Evolutionary conservation across 345 rosid genomes (phyloP).

Genomic region (Excoecaria cochinchinensis): DNA sequence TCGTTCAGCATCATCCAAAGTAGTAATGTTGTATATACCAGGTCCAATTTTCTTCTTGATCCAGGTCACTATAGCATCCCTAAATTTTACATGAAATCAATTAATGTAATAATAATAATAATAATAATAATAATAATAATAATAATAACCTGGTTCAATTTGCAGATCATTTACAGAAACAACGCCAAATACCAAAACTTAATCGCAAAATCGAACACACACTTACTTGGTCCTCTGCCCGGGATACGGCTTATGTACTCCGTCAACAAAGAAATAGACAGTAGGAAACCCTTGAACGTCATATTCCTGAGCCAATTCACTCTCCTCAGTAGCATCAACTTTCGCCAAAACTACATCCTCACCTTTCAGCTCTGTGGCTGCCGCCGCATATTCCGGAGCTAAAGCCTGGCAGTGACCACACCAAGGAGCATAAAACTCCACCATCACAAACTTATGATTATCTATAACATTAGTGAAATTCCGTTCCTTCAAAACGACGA

Average conservation of each 20-base stretch:
- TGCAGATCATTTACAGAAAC: neutral
- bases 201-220: neutral
- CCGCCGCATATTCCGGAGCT: slow-evolving; percentile 98
- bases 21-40: slow-evolving; percentile 70
- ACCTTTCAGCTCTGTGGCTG: slow-evolving; percentile 80
- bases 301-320: slow-evolving; percentile 73
- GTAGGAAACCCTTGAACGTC: slow-evolving; percentile 94
- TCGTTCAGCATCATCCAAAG: slow-evolving; percentile 81
- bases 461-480: slow-evolving; percentile 70
- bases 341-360: slow-evolving; percentile 79
- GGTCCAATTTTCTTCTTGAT: slow-evolving; percentile 96
- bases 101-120: no score
- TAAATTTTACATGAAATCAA: slow-evolving; percentile 24
- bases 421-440: slow-evolving; percentile 99
- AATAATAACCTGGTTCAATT: neutral
- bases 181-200: neutral
- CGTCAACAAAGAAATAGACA: slow-evolving; percentile 73
- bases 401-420: slow-evolving; percentile 95
- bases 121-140: no score
- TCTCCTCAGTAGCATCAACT: slow-evolving; percentile 94
- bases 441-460: slow-evolving; percentile 77
- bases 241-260: slow-evolving; percentile 71
- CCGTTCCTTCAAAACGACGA: slow-evolving; percentile 70
- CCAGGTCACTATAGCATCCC: slow-evolving; percentile 91
- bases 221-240: slow-evolving; percentile 89